Evolutionary conservation across 2,329 filamentous ascomycete species (phyloP).

Genomic region (Alternaria panax): DNA sequence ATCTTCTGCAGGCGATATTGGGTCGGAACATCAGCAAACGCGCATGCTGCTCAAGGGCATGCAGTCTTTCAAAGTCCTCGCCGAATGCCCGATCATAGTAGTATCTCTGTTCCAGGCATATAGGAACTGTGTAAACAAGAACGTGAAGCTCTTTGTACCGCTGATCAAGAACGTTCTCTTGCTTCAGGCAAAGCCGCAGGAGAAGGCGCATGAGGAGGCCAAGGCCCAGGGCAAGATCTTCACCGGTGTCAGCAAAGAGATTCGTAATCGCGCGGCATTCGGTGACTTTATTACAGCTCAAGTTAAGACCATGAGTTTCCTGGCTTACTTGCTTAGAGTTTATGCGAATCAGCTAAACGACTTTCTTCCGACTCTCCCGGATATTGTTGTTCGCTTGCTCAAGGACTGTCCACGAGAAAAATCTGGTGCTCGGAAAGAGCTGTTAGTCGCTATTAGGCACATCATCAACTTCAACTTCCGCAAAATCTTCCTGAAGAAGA

Average conservation of each 20-base stretch:
- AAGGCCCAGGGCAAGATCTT: conserved; percentile 81
- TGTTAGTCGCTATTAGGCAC: conserved; percentile 94
- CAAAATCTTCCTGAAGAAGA: conserved; percentile 91
- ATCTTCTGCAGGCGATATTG: conserved; percentile 75
- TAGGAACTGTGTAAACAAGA: conserved; percentile 76
- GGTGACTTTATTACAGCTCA: conserved; percentile 98
- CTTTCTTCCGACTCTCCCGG: conserved; percentile 83
- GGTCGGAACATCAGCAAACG: conserved; percentile 80
- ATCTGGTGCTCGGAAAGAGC: conserved; percentile 89
- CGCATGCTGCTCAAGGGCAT: conserved; percentile 88
- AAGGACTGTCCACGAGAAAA: conserved; percentile 96
- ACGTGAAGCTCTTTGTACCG: conserved; percentile 91
- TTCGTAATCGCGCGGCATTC: conserved; percentile 92
- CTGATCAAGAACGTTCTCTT: conserved; percentile 89
- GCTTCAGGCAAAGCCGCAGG: conserved; percentile 90
- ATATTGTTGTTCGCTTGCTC: conserved; percentile 87
- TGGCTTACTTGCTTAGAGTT: conserved; percentile 89
- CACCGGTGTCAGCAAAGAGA: conserved; percentile 89
- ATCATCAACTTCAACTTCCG: conserved; percentile 99
- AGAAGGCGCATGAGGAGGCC: conserved; percentile 88
- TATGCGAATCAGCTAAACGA: conserved; percentile 88
- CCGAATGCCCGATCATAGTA: conserved; percentile 98
- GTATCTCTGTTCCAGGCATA: conserved; percentile 98
- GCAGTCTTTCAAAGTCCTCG: conserved; percentile 98
- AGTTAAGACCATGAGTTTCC: conserved; percentile 98